Base-by-base conservation (phyloP, 257 asterid species). In the Sherardia arvensis region DNA sequence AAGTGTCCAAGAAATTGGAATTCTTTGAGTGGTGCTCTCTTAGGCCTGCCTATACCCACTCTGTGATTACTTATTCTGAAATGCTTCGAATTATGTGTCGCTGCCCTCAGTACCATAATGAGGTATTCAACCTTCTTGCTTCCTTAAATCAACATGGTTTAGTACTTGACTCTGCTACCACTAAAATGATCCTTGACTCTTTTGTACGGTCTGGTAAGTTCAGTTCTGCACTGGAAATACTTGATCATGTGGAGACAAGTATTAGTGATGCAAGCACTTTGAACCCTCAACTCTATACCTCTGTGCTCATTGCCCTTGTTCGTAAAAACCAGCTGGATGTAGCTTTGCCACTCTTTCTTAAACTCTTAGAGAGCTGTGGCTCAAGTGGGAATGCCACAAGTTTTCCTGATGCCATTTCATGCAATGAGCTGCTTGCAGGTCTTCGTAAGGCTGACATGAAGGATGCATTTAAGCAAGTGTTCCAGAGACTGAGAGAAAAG, bases 381-480 rank as follows among this genome's bases (percentile, higher is more conserved):
- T n/a, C 77, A 55, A 27, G 65, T 43, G 34, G 66, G 9, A 27
- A 48, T 69, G 81, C 71, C 12, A 64, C 56, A 33, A 79, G 69
- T 22, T 69, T 74, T 68, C 94, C 91, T 25, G 88, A 86, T 72
- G 79, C 91, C 11, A 14, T 89, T 71, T 87, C 95, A 15, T 89
- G 99, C 75, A 92, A 92, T 72, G 91, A 84, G 88, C 65, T 92
- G 66, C 94, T 92, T 34, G 87, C 81, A 68, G 94, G 91, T 26
- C 94, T 92, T 34, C 87, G 77, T 81, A 92, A 79, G 72, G 83
- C 75, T 30, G 84, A 67, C 33, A 82, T 87, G 99, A 84, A 71
- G 72, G 90, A 74, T 32, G 83, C 87, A 53, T 92, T 92, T 75
- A 72, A 62, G 59, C 73, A 71, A 56, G 91, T 87, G 30, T 93